Conservation (phyloP, 1,284 basidiomycete genomes). For the Trametes pubescens region DNA sequence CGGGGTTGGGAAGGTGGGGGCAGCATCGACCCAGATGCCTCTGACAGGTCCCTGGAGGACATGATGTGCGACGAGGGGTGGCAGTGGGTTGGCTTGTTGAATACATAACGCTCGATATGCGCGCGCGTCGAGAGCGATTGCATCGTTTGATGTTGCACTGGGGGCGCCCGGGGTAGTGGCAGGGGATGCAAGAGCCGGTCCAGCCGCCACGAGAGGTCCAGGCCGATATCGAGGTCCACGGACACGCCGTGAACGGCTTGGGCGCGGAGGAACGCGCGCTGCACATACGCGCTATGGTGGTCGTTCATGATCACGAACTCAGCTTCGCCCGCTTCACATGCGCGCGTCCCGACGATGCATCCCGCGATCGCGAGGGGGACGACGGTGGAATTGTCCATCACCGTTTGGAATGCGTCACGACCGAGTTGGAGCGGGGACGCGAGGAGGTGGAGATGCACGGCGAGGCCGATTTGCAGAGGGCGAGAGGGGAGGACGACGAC, state of each 20-base stretch:
- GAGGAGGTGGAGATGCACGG: neutral
- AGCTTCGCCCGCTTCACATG: neutral
- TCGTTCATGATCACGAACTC: neutral
- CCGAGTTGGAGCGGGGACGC: neutral
- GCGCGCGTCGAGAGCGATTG: too few species aligned
- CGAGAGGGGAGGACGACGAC: neutral
- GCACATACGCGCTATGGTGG: neutral
- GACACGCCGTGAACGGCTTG: neutral
- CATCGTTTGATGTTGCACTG: too few species aligned
- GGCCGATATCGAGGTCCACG: neutral
- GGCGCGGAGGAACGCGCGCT: neutral
- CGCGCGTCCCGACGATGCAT: neutral
- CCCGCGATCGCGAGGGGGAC: neutral
- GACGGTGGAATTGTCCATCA: neutral
- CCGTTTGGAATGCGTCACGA: neutral
- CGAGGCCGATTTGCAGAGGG: neutral
- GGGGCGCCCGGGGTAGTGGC: too few species aligned
- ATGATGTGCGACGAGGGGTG: too few species aligned
- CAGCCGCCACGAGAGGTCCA: neutral
- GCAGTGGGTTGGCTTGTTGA: too few species aligned
- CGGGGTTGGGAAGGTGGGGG: too few species aligned
- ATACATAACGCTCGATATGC: too few species aligned
- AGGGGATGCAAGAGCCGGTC: neutral
- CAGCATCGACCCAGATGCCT: too few species aligned
- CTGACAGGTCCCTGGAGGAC: too few species aligned